Evolutionary conservation across 805 yeast species (phyloP).

Genomic region (Metschnikowia borealis): DNA sequence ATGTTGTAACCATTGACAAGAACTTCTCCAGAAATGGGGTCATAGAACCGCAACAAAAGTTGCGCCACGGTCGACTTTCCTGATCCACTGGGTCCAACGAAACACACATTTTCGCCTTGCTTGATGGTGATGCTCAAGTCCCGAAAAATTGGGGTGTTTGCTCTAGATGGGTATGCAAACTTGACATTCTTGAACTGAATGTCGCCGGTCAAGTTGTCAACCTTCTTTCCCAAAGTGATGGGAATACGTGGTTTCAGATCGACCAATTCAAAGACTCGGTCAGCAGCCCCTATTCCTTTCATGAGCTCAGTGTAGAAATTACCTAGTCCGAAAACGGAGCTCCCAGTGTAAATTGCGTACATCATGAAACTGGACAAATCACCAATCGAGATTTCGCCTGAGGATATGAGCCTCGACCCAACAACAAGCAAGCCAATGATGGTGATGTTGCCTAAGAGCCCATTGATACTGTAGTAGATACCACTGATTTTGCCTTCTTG

Average conservation of each 20-base stretch:
- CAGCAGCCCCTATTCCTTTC: conserved; percentile 97
- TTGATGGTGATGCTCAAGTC: conserved; percentile 56
- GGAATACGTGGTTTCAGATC: conserved; percentile 72
- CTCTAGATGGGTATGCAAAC: conserved; percentile 84
- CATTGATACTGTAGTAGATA: conserved; percentile 71
- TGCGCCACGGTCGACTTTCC: conserved; percentile 90
- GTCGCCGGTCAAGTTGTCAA: conserved; percentile 44
- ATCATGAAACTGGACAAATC: conserved; percentile 89
- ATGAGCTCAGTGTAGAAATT: conserved; percentile 89
- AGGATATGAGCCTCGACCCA: conserved; percentile 78
- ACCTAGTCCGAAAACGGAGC: conserved; percentile 88
- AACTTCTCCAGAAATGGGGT: conserved; percentile 64
- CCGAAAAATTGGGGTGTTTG: conserved; percentile 61
- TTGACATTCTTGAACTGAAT: conserved; percentile 60
- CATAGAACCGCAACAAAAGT: conserved; percentile 76
- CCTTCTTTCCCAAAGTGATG: conserved; percentile 57
- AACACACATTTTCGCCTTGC: conserved; percentile 85
- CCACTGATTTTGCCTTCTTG: conserved; percentile 80
- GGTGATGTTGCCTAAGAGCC: conserved; percentile 78
- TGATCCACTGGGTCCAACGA: conserved; percentile 96
- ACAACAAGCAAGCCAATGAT: conserved; percentile 70
- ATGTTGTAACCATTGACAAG: conserved; percentile 62
- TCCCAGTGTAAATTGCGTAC: conserved; percentile 92
- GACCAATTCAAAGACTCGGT: conserved; percentile 81
- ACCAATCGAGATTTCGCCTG: conserved; percentile 77